These are phyloP conservation scores for Dactylellina leptospora DNA, from an alignment of 2,329 filamentous ascomycete genomes.

Conservation along the genomic window DNA sequence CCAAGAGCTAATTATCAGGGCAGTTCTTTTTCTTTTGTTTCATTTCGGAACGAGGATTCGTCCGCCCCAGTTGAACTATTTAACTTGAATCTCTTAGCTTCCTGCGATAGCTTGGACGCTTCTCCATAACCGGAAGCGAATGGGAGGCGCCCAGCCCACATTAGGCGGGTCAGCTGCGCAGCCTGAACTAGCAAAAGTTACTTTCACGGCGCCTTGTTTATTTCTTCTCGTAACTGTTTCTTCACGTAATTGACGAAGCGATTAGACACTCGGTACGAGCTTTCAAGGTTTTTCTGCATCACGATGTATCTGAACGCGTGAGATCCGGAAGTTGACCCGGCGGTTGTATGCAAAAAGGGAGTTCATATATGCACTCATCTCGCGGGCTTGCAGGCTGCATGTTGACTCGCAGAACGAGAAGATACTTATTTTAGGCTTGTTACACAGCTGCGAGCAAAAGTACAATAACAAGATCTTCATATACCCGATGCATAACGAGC, in stretches of 20 bases:
- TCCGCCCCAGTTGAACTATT: constrained; percentile 3
- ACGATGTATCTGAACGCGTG: no score
- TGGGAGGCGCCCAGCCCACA: constrained; percentile 5
- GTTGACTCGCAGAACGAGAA: constrained; percentile 12
- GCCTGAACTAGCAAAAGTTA: not conserved
- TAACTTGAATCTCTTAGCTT: constrained; percentile 17
- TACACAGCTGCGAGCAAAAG: constrained; percentile 10
- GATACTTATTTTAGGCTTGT: not conserved
- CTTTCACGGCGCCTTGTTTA: not conserved
- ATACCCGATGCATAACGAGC: constrained; percentile 15
- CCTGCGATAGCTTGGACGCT: constrained; percentile 17
- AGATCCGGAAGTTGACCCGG: constrained; percentile 12
- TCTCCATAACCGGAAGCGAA: constrained; percentile 39
- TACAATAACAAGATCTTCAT: constrained; percentile 20
- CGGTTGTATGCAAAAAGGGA: constrained; percentile 33
- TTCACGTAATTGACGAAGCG: not conserved
- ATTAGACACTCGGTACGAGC: no score
- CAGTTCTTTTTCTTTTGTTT: constrained; percentile 9
- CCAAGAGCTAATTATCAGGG: constrained; percentile 28
- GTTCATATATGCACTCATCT: constrained; percentile 35
- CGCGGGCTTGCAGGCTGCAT: constrained; percentile 4
- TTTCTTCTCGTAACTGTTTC: not conserved
- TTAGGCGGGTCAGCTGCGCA: constrained; percentile 13
- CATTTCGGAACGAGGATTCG: constrained; percentile 21
- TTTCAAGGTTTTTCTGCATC: no score